phyloP scores from a whole-genome alignment of 2,329 filamentous ascomycete genomes.

The Diaporthe humulicola region DNA sequence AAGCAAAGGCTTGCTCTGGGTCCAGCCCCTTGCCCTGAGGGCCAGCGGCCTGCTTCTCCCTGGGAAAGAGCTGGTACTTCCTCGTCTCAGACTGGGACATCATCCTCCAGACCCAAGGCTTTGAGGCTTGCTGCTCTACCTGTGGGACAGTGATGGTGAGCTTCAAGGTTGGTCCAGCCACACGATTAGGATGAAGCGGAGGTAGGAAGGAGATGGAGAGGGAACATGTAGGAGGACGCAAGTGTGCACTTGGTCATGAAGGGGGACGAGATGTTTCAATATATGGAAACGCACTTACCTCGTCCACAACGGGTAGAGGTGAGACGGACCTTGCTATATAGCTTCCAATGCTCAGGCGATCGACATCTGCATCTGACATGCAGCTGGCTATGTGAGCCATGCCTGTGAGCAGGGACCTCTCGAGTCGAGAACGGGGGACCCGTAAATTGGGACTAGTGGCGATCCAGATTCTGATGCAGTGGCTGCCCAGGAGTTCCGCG shows the following conservation, averaged over 20 bases:
- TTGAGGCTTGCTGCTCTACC: constrained; percentile 52
- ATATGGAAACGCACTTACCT: constrained; percentile 54
- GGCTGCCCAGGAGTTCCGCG: constrained; percentile 30
- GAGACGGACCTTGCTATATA: constrained; percentile 66
- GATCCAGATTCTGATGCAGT: constrained; percentile 39
- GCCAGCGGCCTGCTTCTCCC: constrained; percentile 60
- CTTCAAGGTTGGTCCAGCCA: constrained; percentile 32
- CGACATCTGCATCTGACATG: constrained; percentile 63
- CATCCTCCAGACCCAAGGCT: constrained; percentile 70
- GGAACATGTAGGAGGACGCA: constrained; percentile 1
- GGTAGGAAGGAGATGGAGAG: background rate
- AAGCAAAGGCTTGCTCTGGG: constrained; percentile 62
- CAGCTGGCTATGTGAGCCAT: constrained; percentile 76
- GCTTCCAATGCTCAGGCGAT: constrained; percentile 53
- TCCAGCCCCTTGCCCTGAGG: constrained; percentile 60
- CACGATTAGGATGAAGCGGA: constrained; percentile 41
- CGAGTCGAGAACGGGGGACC: constrained; percentile 24
- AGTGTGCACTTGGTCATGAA: constrained; percentile 5
- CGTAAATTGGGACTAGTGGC: constrained; percentile 32
- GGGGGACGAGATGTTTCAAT: constrained; percentile 46
- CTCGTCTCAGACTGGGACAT: constrained; percentile 68
- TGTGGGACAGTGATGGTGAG: constrained; percentile 38
- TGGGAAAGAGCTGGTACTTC: constrained; percentile 74
- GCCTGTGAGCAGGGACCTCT: constrained; percentile 46
- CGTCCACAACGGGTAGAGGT: constrained; percentile 56